Evolutionary conservation across 805 yeast species (phyloP).

Genomic region (Wickerhamiella musiphila): DNA sequence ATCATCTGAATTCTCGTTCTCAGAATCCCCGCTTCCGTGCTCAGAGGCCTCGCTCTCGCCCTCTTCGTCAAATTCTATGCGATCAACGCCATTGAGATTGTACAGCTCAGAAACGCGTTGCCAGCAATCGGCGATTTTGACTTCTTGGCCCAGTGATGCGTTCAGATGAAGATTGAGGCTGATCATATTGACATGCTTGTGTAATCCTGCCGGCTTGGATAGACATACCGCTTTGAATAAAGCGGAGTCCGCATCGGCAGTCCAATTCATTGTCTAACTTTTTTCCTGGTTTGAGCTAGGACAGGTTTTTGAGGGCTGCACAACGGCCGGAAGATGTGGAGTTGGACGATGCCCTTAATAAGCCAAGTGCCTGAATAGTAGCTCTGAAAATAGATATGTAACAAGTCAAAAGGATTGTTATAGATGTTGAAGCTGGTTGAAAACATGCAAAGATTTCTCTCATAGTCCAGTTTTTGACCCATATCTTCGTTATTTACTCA

Average conservation of each 20-base stretch:
- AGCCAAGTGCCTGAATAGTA: too few species aligned
- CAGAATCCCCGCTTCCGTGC: slow-evolving; percentile 23
- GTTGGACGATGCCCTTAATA: too few species aligned
- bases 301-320: too few species aligned
- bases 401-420: neutral
- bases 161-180: slow-evolving; percentile 9
- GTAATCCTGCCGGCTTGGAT: slow-evolving; percentile 48
- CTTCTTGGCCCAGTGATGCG: slow-evolving; percentile 5
- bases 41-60: slow-evolving; percentile 9
- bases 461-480: too few species aligned
- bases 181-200: slow-evolving; percentile 24
- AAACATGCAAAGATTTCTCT: too few species aligned
- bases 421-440: too few species aligned
- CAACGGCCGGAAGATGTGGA: too few species aligned
- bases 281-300: neutral
- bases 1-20: slow-evolving; percentile 22
- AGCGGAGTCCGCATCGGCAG: slow-evolving; percentile 40
- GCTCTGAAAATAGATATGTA: neutral
- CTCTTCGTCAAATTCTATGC: slow-evolving; percentile 24
- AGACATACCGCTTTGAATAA: slow-evolving; percentile 45
- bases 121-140: slow-evolving; percentile 39
- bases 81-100: slow-evolving; percentile 41
- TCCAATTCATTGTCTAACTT: slow-evolving; percentile 28
- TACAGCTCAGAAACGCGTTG: slow-evolving; percentile 35
- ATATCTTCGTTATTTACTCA: too few species aligned